phyloP scores from a whole-genome alignment of 1,139 yeast genomes.

The Spencermartinsiella ligniputridi region DNA sequence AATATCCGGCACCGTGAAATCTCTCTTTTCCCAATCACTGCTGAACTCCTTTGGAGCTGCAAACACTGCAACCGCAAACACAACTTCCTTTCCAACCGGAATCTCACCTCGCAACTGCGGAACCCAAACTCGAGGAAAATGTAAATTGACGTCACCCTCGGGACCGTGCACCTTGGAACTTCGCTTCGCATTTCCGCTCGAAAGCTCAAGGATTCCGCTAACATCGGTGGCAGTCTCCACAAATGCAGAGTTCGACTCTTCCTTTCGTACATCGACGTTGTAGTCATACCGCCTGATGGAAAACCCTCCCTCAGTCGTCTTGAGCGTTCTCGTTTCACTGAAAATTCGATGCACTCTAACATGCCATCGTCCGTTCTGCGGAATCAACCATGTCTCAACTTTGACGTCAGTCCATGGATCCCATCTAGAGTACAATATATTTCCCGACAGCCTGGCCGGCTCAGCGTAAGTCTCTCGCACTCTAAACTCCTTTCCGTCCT shows the following conservation, averaged over 20 bases:
- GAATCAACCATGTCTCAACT: slow-evolving; percentile 29
- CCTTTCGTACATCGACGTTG: slow-evolving; percentile 1
- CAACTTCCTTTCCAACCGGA: slow-evolving; percentile 10
- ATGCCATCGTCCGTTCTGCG: slow-evolving; percentile 25
- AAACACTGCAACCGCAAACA: slow-evolving; percentile 14
- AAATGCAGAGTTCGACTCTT: slow-evolving; percentile 9
- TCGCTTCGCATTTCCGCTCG: slow-evolving; percentile 19
- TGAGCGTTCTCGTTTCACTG: slow-evolving; percentile 16
- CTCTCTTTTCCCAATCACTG: slow-evolving; percentile 9
- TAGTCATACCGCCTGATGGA: slow-evolving; percentile 8
- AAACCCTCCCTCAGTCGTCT: slow-evolving; percentile 29
- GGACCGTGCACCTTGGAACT: slow-evolving; percentile 20
- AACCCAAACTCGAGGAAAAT: slow-evolving; percentile 20
- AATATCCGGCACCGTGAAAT: slow-evolving; percentile 9
- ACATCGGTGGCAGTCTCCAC: slow-evolving; percentile 11
- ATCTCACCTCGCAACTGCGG: slow-evolving; percentile 22
- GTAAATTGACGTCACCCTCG: slow-evolving; percentile 31
- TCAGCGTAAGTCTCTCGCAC: slow-evolving; percentile 19
- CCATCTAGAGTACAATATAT: slow-evolving; percentile 27
- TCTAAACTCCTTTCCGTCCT: slow-evolving; percentile 16
- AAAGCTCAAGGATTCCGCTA: slow-evolving; percentile 17
- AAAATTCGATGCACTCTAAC: slow-evolving; percentile 25
- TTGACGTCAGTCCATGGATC: slow-evolving; percentile 24
- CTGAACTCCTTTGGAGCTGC: slow-evolving; percentile 10
- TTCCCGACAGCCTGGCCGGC: slow-evolving; percentile 8